phyloP scores from a whole-genome alignment of 2,329 filamentous ascomycete species.

The Alternaria postmessia region DNA sequence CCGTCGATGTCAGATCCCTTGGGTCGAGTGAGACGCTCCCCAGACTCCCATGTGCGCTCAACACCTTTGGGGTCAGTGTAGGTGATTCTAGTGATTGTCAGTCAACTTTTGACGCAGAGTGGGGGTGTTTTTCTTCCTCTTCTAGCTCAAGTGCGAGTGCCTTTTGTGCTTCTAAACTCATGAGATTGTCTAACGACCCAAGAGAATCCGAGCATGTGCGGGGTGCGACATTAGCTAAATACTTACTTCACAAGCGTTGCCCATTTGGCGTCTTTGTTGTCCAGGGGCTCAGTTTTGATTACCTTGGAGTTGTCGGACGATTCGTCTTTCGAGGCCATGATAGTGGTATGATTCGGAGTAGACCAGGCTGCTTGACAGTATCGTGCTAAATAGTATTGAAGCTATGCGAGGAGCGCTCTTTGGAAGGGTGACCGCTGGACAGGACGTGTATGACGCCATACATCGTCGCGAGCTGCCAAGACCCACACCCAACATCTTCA shows the following conservation, averaged over 20 bases:
- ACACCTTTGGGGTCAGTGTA: conserved; percentile 70
- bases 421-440: neutral
- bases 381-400: conserved; percentile 2
- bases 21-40: conserved; percentile 74
- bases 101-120: conserved; percentile 7
- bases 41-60: conserved; percentile 73
- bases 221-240: neutral
- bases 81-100: conserved; percentile 42
- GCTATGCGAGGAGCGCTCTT: neutral
- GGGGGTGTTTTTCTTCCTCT: neutral
- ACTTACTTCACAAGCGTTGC: conserved; percentile 51
- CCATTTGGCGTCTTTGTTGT: conserved; percentile 53
- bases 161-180: neutral
- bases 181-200: neutral
- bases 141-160: neutral
- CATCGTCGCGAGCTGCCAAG: conserved; percentile 20
- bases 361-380: neutral
- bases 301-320: conserved; percentile 40
- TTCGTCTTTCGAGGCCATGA: conserved; percentile 24
- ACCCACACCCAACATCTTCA: neutral
- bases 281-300: conserved; percentile 46
- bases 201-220: neutral
- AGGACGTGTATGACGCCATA: conserved; percentile 15
- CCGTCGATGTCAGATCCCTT: conserved; percentile 70
- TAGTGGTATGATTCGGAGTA: neutral